Base-by-base conservation (phyloP, 805 yeast genomes). In the Ogataea saltuana region DNA sequence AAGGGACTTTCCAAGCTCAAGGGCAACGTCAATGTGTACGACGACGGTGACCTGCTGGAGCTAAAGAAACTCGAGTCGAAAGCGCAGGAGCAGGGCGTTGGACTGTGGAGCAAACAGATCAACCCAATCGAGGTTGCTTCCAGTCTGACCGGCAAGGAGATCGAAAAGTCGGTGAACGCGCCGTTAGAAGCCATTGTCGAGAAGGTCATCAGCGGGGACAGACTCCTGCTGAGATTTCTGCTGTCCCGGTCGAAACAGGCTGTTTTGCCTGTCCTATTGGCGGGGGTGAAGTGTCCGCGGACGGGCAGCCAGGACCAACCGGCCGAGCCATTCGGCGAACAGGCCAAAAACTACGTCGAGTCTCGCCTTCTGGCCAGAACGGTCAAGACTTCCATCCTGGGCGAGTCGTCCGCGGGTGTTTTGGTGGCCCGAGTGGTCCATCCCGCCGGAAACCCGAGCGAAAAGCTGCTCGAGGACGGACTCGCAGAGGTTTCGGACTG, bases 371-470 rank as follows among this genome's bases (percentile, higher is more conserved):
- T 83, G 49, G 80, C 81, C 40, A 77, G 83, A 45, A 72, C 74
- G 34, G 81, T 82, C 25, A 74, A 75, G 42, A 76, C 81, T 19
- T 61, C 71, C 2, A 66, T 85, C 46, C 49, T 84, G 25, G 91
- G 89, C 25, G 78, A 74, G 49, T 75, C 75, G 32, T 75, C 81
- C 40, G 64, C 72, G n/a, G 87, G 85, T 9, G 74, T 80, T 20
- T 75, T 83, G 7, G 68, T 83, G 42, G 85, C 74, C 15, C 65
- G 75, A 36, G 61, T 87, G 27, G 58, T 70, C 42, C 91, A 85
- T 57, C 88, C 95, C 23, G 84, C 85, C 4, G 95, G 95, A 13
- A 81, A 81, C 48, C 81, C 87, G 54, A 79, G 84, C 45, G 85
- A 80, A 51, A 76, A 78, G 50, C 67, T 88, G 44, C 71, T 88